These are phyloP conservation scores for Silene noctiflora DNA, from an alignment of 179 eudicot species.

Conservation along the genomic window DNA sequence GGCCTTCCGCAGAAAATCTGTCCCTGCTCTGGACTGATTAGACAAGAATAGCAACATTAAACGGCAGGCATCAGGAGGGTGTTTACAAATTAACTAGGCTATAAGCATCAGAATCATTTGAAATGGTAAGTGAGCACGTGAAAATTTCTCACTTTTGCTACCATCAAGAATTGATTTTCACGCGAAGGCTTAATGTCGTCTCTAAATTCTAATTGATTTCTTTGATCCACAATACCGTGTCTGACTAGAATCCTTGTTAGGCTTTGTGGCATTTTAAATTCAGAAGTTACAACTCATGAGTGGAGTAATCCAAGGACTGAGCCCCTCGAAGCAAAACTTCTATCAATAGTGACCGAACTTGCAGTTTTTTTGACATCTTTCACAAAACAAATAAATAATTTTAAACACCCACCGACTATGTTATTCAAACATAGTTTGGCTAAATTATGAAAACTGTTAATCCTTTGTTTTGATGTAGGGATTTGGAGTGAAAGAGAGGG, in stretches of 20 bases:
- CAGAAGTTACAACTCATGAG: too few species aligned
- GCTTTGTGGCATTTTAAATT: neutral
- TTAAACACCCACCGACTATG: neutral
- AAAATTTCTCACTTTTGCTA: neutral
- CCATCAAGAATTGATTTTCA: neutral
- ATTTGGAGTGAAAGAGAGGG: neutral
- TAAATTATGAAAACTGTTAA: neutral
- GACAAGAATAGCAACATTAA: slow-evolving; percentile 12
- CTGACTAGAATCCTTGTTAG: neutral
- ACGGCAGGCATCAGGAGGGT: neutral
- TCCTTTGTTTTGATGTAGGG: neutral
- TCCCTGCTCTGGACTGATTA: slow-evolving; percentile 49
- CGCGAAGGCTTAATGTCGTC: neutral
- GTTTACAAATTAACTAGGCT: neutral
- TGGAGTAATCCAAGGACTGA: neutral
- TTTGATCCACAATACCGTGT: neutral
- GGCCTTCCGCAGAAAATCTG: slow-evolving; percentile 56
- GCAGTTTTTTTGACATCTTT: neutral
- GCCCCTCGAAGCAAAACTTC: neutral
- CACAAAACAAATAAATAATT: neutral
- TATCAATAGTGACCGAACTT: neutral
- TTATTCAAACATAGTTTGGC: neutral
- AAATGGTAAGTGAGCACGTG: neutral
- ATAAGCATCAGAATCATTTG: slow-evolving; percentile 8
- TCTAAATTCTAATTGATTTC: neutral